A percentile compares a stretch with the other conserved stretches of the same genome.
Evolutionary conservation across 202 grass and related monocot species (phyloP).

Genomic region (Hordeum pubiflorum): DNA sequence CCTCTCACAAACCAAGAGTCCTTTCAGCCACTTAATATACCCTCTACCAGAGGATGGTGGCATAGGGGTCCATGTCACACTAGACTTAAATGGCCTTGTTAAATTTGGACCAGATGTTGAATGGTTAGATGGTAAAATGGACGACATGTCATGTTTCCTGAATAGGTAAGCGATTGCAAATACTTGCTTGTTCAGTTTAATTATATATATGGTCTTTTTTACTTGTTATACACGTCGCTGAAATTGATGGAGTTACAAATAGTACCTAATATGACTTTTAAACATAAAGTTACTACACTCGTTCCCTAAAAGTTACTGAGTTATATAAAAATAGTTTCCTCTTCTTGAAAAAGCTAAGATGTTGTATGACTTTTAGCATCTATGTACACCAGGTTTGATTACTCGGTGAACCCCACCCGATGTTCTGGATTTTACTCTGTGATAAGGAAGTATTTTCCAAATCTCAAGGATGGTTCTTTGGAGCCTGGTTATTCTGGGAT

Average conservation of each 20-base stretch:
- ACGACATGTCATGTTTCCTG: slow-evolving; percentile 60
- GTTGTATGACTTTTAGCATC: slow-evolving; percentile 14
- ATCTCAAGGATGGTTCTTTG: slow-evolving; percentile 76
- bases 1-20: slow-evolving; percentile 55
- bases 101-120: slow-evolving; percentile 99
- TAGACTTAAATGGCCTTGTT: slow-evolving; percentile 64
- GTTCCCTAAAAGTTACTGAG: background rate
- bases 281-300: background rate
- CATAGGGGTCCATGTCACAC: slow-evolving; percentile 82
- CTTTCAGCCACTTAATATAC: slow-evolving; percentile 82
- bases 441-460: slow-evolving; percentile 90
- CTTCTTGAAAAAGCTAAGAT: background rate
- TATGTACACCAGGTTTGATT: slow-evolving; percentile 59
- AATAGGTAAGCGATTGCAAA: slow-evolving; percentile 49
- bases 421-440: slow-evolving; percentile 70
- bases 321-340: background rate
- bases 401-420: slow-evolving; percentile 49
- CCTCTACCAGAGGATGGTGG: slow-evolving; percentile 96
- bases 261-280: background rate
- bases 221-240: background rate
- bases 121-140: slow-evolving; percentile 57
- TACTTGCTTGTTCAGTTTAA: background rate
- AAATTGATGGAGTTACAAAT: background rate
- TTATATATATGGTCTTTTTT: background rate
- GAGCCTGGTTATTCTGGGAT: slow-evolving; percentile 93